Base-by-base conservation (phyloP, 2,329 filamentous ascomycete genomes). In the Penicillium rolfsii region DNA sequence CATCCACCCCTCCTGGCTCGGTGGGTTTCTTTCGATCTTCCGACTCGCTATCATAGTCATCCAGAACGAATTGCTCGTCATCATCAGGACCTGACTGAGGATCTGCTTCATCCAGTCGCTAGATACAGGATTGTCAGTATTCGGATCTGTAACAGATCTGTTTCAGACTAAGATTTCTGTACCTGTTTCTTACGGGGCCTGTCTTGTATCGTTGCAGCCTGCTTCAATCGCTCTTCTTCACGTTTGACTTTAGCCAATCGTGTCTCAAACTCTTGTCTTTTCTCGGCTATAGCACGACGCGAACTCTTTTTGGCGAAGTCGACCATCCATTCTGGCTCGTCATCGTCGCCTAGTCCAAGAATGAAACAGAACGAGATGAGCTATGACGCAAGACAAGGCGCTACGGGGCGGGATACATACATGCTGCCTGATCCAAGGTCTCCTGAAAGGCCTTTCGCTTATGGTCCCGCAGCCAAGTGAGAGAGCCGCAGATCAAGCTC, bases 391-490 rank as follows among this genome's bases (percentile, higher is more conserved):
- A n/a, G 24, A 40, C 36, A 28, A 53, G 41, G 40, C 11, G 36
- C n/a, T n/a, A 8, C 22, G 50, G 43, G 50, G 67, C 67, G 52
- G 68, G 72, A 43, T n/a, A 55, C 80, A 70, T 65, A 75, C 75
- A 72, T 63, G 81, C 52, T 75, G 83, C 60, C 71, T 76, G 60
- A 74, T 81, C 59, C 81, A 84, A 49, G 70, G 83, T 65, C 72
- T 83, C 75, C 81, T 89, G 76, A 81, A 89, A 77, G 62, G 74
- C 67, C 70, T 81, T 74, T 76, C 87, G 81, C 74, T 96, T 94
- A 77, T 93, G 86, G 59, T 91, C 86, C 52, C 93, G 88, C n/a
- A 97, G 82, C 93, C 93, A 97, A 2, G 93, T 96, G 70, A 97
- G 76, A 5, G 93, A 89, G 43, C 89, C 90, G 73, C 93, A 97